Base-by-base conservation (phyloP, 202 grass and related monocot species). In the Bolboschoenoplectus hybrid region DNA sequence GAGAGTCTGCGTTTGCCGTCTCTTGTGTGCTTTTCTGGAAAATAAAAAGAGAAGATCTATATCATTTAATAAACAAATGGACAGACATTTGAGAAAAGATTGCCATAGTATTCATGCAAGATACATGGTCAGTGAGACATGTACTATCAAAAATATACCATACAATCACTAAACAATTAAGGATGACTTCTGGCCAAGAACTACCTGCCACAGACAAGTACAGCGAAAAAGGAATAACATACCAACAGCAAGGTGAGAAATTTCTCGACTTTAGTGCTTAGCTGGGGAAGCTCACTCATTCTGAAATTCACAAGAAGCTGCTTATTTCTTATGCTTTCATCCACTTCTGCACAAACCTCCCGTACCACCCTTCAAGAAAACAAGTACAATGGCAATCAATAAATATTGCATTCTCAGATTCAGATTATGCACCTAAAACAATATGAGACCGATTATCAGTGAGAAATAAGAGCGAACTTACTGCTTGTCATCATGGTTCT, bases 211-310 rank as follows among this genome's bases (percentile, higher is more conserved):
- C 26, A 17, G 74, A 55, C 40, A 78, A 39, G 50, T 52, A 17
- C 6, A 85, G 85, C 1, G 2, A 60, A 70, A 19, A 66, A 67
- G 32, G 9, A 70, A 77, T 16, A 17, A 66, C 51, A 67, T 97
- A 97, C 93, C 91, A 91, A 70, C 71, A 91, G 74, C 71, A 97
- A 75, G 61, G 0, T 19, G 82, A 99, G 81, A 81, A 99, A 84
- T 85, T 91, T 99, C 84, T 94, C 87, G 55, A 99, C 92, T 88
- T 91, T 97, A 35, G 14, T 69, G 86, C 85, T 97, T 72, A 99
- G 92, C 62, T 91, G 92, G 67, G 87, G 91, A 85, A 99, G 91
- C 78, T 97, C 97, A 86, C 89, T 91, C 85, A 91, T 88, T 88
- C 87, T 87, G 76, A 97, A 94, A 0, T 90, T 88, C 58, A 0